These are phyloP conservation scores for Auriscalpium orientale DNA, from an alignment of 768 basidiomycete species.

Conservation along the genomic window DNA sequence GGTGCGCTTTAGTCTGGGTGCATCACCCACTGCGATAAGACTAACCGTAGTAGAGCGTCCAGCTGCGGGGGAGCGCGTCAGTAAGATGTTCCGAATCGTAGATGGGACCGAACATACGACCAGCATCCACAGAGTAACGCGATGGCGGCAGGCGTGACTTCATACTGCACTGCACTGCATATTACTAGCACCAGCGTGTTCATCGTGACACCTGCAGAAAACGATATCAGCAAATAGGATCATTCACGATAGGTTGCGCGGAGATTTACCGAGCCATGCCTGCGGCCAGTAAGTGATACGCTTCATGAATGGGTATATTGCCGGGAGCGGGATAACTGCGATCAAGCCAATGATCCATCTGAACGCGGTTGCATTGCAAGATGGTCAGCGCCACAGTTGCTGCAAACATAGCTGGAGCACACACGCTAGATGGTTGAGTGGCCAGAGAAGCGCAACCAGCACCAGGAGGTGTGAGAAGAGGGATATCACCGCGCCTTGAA, in stretches of 20 bases:
- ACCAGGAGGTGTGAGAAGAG: not conserved
- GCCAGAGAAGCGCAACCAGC: not conserved
- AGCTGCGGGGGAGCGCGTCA: not conserved
- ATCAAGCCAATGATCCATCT: not conserved
- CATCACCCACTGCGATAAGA: slow-evolving; percentile 41
- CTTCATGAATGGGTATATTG: not conserved
- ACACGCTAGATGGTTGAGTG: not conserved
- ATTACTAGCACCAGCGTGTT: not conserved
- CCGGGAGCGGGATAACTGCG: not conserved
- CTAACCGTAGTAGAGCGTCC: not conserved
- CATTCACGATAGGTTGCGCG: too few species aligned
- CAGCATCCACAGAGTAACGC: not conserved
- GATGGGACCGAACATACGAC: too few species aligned
- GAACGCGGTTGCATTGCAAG: not conserved
- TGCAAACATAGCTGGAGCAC: not conserved
- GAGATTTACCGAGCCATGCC: not conserved
- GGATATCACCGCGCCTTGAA: not conserved
- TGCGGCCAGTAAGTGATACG: slow-evolving; percentile 4
- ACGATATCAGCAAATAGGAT: not conserved
- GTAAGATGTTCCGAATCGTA: too few species aligned
- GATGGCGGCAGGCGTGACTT: not conserved
- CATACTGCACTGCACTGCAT: not conserved
- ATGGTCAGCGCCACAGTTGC: not conserved
- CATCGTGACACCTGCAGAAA: not conserved
- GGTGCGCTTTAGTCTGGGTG: too few species aligned